phyloP scores from a whole-genome alignment of 2,329 filamentous ascomycete species.

The Fusarium drepaniforme region DNA sequence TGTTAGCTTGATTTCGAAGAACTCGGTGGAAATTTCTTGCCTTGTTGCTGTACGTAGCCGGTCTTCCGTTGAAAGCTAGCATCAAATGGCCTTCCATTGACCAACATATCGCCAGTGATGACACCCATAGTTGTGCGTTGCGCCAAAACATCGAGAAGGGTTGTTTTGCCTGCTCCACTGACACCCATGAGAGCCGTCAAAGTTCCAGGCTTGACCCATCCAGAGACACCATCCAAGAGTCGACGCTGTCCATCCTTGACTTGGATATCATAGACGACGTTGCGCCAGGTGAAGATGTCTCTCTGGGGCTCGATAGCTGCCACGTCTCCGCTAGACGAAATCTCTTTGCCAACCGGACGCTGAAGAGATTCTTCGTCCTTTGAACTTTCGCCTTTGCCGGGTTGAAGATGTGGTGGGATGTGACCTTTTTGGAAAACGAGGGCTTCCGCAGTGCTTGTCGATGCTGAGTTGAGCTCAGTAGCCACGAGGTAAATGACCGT shows the following conservation, averaged over 20 bases:
- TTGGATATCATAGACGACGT: slow-evolving; percentile 78
- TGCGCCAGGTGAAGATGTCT: slow-evolving; percentile 81
- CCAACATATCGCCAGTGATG: slow-evolving; percentile 74
- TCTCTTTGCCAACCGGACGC: slow-evolving; percentile 38
- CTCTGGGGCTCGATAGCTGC: slow-evolving; percentile 57
- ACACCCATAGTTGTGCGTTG: slow-evolving; percentile 70
- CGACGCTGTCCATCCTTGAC: slow-evolving; percentile 81
- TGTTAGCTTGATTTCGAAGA: slow-evolving; percentile 5
- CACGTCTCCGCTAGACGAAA: slow-evolving; percentile 35
- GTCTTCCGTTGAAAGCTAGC: slow-evolving; percentile 73
- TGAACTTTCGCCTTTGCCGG: slow-evolving; percentile 43
- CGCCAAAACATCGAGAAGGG: slow-evolving; percentile 56
- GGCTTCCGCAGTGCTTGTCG: slow-evolving; percentile 73
- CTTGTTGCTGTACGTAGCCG: slow-evolving; percentile 77
- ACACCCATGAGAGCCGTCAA: slow-evolving; percentile 83
- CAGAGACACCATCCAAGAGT: slow-evolving; percentile 82
- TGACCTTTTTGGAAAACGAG: slow-evolving; percentile 74
- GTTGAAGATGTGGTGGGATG: slow-evolving; percentile 57
- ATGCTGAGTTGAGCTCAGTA: slow-evolving; percentile 74
- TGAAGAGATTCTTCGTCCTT: slow-evolving; percentile 48
- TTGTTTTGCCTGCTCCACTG: slow-evolving; percentile 60
- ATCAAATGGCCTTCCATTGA: slow-evolving; percentile 69
- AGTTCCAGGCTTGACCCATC: slow-evolving; percentile 92
- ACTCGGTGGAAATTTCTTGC: slow-evolving; percentile 37
- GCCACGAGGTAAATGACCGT: slow-evolving; percentile 72